phyloP scores from a whole-genome alignment of 2,329 filamentous ascomycete species.

The Xylariaceae sp. region DNA sequence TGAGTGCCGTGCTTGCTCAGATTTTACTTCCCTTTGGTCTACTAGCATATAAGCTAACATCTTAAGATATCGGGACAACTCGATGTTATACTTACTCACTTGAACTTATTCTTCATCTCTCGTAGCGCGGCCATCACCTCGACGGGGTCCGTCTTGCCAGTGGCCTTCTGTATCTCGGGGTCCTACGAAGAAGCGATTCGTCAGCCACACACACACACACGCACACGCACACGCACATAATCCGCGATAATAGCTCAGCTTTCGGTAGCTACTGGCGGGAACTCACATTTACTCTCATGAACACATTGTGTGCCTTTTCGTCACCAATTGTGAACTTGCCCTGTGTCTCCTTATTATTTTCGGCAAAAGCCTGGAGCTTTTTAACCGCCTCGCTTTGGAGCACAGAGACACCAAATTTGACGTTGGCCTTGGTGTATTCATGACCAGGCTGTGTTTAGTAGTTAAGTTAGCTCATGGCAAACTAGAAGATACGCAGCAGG shows the following conservation, averaged over 20 bases:
- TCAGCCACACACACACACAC: background rate
- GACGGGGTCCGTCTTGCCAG: conserved; percentile 72
- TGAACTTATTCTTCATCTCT: conserved; percentile 82
- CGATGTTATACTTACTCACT: conserved; percentile 42
- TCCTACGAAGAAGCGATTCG: conserved; percentile 47
- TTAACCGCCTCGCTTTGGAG: conserved; percentile 68
- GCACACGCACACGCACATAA: too few relatives aligned
- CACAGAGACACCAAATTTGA: conserved; percentile 77
- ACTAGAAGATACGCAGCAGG: background rate
- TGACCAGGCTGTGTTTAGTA: conserved; percentile 67
- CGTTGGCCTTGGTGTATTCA: conserved; percentile 96
- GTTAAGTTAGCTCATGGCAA: background rate
- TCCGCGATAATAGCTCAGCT: too few relatives aligned
- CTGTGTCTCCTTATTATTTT: conserved; percentile 79
- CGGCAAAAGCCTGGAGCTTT: conserved; percentile 70
- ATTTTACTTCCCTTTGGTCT: conserved; percentile 17
- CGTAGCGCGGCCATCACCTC: conserved; percentile 81
- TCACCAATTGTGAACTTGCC: conserved; percentile 95
- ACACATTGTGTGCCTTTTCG: conserved; percentile 97
- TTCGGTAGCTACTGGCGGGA: background rate
- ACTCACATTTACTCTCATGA: conserved; percentile 79
- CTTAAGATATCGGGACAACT: background rate
- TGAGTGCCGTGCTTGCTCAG: background rate
- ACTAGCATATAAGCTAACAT: conserved; percentile 1
- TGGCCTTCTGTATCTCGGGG: conserved; percentile 75